These are phyloP conservation scores for Capsicum chinense DNA, from an alignment of 257 asterid species.

Conservation along the genomic window DNA sequence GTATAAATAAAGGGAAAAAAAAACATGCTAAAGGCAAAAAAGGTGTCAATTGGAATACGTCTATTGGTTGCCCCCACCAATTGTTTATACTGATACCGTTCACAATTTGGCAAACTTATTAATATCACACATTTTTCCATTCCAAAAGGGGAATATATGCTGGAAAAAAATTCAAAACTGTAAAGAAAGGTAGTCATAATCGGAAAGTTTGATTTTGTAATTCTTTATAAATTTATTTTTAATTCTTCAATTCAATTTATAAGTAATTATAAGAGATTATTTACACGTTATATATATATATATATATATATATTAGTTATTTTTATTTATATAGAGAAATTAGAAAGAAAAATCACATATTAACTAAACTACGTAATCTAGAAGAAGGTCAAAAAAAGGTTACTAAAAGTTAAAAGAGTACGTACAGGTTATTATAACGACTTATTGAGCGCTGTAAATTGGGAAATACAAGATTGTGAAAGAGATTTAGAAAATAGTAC, in stretches of 20 bases:
- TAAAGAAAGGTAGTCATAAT: background rate
- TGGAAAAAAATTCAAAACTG: background rate
- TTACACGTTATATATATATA: background rate
- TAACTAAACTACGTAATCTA: no score
- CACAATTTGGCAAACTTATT: background rate
- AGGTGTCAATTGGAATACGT: background rate
- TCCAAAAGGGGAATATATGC: background rate
- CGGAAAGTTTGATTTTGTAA: background rate
- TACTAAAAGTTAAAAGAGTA: no score
- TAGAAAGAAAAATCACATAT: no score
- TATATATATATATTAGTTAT: background rate
- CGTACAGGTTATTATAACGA: no score
- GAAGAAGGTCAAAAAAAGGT: no score
- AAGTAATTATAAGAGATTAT: no score
- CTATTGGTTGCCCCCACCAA: background rate
- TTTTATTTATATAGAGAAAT: no score
- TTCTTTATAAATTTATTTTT: background rate
- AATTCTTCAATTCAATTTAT: no score
- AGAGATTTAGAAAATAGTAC: no score
- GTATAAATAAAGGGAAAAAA: background rate
- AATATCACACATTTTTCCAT: conserved; percentile 1
- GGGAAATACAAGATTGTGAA: no score
- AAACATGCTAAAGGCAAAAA: background rate
- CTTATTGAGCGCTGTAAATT: no score
- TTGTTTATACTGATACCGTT: background rate